Percentiles rank a stretch among this genome's conserved stretches.
Conservation (phyloP, 1,284 basidiomycete species). For the Ganoderma sinense region DNA sequence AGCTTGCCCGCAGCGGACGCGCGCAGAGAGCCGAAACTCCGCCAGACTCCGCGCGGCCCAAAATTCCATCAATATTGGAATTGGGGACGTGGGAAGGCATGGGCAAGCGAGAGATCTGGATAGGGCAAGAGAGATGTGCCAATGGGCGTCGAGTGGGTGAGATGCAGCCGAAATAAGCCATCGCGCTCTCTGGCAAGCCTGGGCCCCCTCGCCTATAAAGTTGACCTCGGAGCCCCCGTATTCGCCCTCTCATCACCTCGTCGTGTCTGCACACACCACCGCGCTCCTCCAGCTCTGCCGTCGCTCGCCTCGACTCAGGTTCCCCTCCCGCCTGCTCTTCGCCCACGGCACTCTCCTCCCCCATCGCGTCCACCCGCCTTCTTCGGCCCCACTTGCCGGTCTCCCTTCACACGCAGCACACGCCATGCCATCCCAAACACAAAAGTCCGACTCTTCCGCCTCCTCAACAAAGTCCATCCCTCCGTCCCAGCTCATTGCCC, state of each 20-base stretch:
- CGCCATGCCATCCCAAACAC: conserved; percentile 37
- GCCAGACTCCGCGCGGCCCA: conserved; percentile 22
- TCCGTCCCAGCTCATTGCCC: conserved; percentile 63
- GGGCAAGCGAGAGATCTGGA: conserved; percentile 18
- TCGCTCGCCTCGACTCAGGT: conserved; percentile 1
- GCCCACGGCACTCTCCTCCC: conserved; percentile 8
- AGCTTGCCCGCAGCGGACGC: conserved; percentile 22
- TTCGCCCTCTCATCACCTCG: conserved; percentile 23
- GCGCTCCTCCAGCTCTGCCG: conserved; percentile 1
- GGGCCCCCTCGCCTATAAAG: conserved; percentile 40
- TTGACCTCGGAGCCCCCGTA: conserved; percentile 21
- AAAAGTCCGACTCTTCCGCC: conserved; percentile 39
- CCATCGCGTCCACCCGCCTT: conserved; percentile 7
- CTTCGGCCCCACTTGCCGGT: conserved; percentile 24
- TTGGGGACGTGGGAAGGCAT: conserved; percentile 16
- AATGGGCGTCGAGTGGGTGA: conserved; percentile 25
- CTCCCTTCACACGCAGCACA: conserved; percentile 11
- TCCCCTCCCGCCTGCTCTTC: background rate
- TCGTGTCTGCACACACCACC: conserved; percentile 9
- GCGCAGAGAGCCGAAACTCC: conserved; percentile 17
- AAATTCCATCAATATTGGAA: background rate
- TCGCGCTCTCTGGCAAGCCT: conserved; percentile 26
- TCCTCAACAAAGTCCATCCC: conserved; percentile 34
- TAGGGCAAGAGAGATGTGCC: conserved; percentile 25
- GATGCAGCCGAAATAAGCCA: conserved; percentile 34